These are phyloP conservation scores for Ramalina peruviana DNA, from an alignment of 495 filamentous ascomycete genomes.

Conservation along the genomic window DNA sequence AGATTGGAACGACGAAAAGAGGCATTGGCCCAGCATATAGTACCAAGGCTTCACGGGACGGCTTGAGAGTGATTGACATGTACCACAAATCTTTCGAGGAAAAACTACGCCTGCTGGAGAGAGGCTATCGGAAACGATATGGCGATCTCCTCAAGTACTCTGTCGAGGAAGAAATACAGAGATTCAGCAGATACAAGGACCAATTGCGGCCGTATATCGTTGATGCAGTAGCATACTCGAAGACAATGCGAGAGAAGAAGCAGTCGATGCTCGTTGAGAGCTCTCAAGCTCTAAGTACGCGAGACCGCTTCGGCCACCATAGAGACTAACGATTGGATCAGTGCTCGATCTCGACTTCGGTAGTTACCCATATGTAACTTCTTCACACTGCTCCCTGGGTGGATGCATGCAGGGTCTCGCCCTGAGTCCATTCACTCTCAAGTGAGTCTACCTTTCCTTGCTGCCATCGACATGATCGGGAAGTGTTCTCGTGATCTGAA, in stretches of 20 bases:
- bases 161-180: constrained; percentile 64
- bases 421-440: constrained; percentile 24
- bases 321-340: neutral
- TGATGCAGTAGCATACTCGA: constrained; percentile 50
- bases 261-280: constrained; percentile 69
- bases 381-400: constrained; percentile 34
- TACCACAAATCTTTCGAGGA: constrained; percentile 63
- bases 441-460: neutral
- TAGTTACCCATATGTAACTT: constrained; percentile 80
- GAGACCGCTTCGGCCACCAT: neutral
- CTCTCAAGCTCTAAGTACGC: constrained; percentile 61
- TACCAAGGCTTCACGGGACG: constrained; percentile 64
- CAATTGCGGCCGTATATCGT: constrained; percentile 54
- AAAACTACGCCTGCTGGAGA: constrained; percentile 51
- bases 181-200: constrained; percentile 53
- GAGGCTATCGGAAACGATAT: constrained; percentile 56
- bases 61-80: constrained; percentile 63
- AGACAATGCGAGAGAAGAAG: constrained; percentile 35
- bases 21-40: constrained; percentile 73
- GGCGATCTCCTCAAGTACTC: constrained; percentile 63
- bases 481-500: too few relatives aligned
- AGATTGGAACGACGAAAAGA: constrained; percentile 44
- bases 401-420: constrained; percentile 64
- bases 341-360: constrained; percentile 59
- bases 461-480: too few relatives aligned